A percentile compares a stretch with the other conserved stretches of the same genome.
These are phyloP conservation scores for Peronospora destructor DNA, from an alignment of 352 stramenopile species.

Conservation along the genomic window DNA sequence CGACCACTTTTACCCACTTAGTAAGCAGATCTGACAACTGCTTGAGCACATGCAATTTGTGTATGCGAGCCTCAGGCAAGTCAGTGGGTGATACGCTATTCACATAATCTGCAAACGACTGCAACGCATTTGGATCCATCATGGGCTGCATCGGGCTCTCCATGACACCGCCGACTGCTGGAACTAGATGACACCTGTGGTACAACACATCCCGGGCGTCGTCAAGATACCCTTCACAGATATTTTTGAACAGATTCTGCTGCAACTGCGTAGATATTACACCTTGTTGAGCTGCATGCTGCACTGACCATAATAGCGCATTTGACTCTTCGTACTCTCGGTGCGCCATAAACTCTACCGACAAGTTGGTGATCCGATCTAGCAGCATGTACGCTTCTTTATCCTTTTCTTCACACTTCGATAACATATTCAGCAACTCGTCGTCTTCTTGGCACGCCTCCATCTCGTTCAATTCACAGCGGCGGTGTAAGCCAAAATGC, in stretches of 20 bases:
- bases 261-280: slow-evolving; percentile 59
- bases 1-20: slow-evolving; percentile 73
- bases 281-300: slow-evolving; percentile 57
- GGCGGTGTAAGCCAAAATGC: slow-evolving; percentile 27
- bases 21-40: slow-evolving; percentile 62
- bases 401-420: slow-evolving; percentile 55
- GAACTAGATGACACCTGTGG: slow-evolving; percentile 69
- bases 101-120: slow-evolving; percentile 50
- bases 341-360: slow-evolving; percentile 58
- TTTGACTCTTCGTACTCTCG: slow-evolving; percentile 69
- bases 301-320: slow-evolving; percentile 58
- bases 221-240: slow-evolving; percentile 50
- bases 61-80: slow-evolving; percentile 32
- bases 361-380: slow-evolving; percentile 58
- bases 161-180: slow-evolving; percentile 58
- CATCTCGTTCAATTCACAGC: slow-evolving; percentile 24
- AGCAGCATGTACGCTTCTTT: slow-evolving; percentile 57
- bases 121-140: slow-evolving; percentile 28
- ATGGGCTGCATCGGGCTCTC: slow-evolving; percentile 34
- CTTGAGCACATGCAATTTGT: slow-evolving; percentile 70
- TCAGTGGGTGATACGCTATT: slow-evolving; percentile 54
- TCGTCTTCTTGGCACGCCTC: slow-evolving; percentile 37
- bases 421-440: slow-evolving; percentile 44
- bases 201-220: slow-evolving; percentile 78
- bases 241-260: slow-evolving; percentile 57